phyloP scores from a whole-genome alignment of 805 yeast species.

The Myxozyma vanderwaltii region DNA sequence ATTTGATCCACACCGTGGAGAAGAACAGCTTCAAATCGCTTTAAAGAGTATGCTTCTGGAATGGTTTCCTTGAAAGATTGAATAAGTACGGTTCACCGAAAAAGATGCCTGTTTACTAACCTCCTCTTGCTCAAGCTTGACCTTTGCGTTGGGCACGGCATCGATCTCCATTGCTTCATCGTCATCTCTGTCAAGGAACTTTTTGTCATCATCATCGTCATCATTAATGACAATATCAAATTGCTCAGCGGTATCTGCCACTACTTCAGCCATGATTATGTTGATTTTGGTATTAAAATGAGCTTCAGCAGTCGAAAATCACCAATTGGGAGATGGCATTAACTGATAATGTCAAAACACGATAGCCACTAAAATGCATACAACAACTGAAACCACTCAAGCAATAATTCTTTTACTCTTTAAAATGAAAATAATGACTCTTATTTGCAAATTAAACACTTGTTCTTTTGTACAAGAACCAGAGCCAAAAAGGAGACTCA shows the following conservation, averaged over 20 bases:
- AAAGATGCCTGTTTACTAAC: background rate
- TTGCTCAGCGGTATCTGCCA: slow-evolving; percentile 1
- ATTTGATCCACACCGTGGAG: slow-evolving; percentile 61
- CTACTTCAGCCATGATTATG: no score
- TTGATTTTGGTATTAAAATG: no score
- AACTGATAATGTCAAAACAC: no score
- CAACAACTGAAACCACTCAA: no score
- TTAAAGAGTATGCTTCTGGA: slow-evolving; percentile 2
- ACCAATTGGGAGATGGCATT: background rate
- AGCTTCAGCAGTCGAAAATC: no score
- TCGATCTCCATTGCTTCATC: slow-evolving; percentile 12
- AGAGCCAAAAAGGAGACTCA: background rate
- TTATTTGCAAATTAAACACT: no score
- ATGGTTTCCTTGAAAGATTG: background rate
- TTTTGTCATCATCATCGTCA: slow-evolving; percentile 10
- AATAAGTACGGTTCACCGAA: background rate
- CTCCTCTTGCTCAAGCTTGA: background rate
- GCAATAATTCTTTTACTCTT: no score
- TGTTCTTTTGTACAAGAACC: no score
- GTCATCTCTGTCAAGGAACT: background rate
- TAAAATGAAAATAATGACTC: no score
- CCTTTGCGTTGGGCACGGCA: background rate
- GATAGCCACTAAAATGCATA: no score
- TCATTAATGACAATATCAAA: slow-evolving; percentile 13
- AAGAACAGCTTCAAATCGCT: slow-evolving; percentile 52